These are phyloP conservation scores for Mycena galopus DNA, from an alignment of 768 basidiomycete genomes.

Conservation along the genomic window DNA sequence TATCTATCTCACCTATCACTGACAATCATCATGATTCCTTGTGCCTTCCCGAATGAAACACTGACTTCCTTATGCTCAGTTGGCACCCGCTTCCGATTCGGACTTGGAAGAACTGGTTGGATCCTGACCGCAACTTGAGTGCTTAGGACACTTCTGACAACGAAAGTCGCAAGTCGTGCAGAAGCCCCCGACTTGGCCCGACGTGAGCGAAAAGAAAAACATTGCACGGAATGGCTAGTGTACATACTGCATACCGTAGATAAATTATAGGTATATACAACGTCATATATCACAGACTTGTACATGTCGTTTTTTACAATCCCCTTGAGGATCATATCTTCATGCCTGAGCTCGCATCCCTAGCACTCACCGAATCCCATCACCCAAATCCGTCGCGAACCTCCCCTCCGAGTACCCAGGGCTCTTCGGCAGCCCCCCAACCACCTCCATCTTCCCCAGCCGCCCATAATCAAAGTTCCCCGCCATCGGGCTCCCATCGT, in stretches of 20 bases:
- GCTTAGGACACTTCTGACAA: no score
- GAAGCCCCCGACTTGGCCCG: no score
- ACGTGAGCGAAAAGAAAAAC: no score
- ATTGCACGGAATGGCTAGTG: no score
- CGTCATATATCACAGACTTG: neutral
- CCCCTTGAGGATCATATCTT: neutral
- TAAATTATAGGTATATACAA: neutral
- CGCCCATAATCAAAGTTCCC: conserved; percentile 36
- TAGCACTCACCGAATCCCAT: conserved; percentile 25
- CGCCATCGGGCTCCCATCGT: conserved; percentile 31
- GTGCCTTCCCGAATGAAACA: no score
- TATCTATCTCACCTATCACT: no score
- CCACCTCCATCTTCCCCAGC: conserved; percentile 34
- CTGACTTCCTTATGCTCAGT: no score
- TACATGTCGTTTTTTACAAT: conserved; percentile 12
- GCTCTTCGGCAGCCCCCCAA: conserved; percentile 28
- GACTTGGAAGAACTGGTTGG: no score
- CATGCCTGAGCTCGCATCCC: neutral
- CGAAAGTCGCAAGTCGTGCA: no score
- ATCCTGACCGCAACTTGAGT: no score
- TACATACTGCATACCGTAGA: neutral
- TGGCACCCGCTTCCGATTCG: no score
- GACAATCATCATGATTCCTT: no score
- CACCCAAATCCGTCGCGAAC: conserved; percentile 26
- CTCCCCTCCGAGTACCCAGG: conserved; percentile 30